These are phyloP conservation scores for Sporisorium sorghi DNA, from an alignment of 1,284 basidiomycete genomes.

Conservation along the genomic window DNA sequence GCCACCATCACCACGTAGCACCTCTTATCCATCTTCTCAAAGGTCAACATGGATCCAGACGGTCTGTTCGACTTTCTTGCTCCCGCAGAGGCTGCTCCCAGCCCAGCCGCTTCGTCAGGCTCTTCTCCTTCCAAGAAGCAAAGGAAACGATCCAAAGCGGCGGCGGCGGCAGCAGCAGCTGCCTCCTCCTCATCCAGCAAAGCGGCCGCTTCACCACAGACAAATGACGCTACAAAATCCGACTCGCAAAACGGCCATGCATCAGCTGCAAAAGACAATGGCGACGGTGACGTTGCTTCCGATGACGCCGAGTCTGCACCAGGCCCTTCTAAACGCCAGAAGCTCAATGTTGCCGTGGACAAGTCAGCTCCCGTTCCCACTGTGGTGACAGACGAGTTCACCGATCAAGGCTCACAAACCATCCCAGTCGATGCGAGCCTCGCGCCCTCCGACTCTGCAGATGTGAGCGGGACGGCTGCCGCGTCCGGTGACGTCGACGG, in stretches of 20 bases:
- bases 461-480: slow-evolving; percentile 1
- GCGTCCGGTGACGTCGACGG: slow-evolving; percentile 6
- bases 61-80: slow-evolving; percentile 54
- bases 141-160: slow-evolving; percentile 42
- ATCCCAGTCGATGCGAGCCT: slow-evolving; percentile 36
- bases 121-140: slow-evolving; percentile 47
- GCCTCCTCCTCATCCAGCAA: slow-evolving; percentile 21
- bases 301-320: slow-evolving; percentile 27
- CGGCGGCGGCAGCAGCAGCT: slow-evolving; percentile 21
- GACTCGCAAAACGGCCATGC: slow-evolving; percentile 7
- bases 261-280: neutral
- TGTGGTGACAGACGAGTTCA: slow-evolving; percentile 61
- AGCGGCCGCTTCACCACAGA: neutral
- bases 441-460: slow-evolving; percentile 22
- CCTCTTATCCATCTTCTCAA: no score
- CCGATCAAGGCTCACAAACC: slow-evolving; percentile 44
- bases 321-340: slow-evolving; percentile 49
- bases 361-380: slow-evolving; percentile 46
- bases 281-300: slow-evolving; percentile 15
- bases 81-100: slow-evolving; percentile 32
- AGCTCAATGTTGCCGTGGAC: slow-evolving; percentile 11
- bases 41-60: slow-evolving; percentile 50
- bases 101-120: slow-evolving; percentile 29
- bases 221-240: slow-evolving; percentile 1
- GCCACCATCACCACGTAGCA: slow-evolving; percentile 7